Percentiles rank a stretch among this genome's conserved stretches.
phyloP scores from a whole-genome alignment of 2,329 filamentous ascomycete genomes.

The Fusarium begoniae region DNA sequence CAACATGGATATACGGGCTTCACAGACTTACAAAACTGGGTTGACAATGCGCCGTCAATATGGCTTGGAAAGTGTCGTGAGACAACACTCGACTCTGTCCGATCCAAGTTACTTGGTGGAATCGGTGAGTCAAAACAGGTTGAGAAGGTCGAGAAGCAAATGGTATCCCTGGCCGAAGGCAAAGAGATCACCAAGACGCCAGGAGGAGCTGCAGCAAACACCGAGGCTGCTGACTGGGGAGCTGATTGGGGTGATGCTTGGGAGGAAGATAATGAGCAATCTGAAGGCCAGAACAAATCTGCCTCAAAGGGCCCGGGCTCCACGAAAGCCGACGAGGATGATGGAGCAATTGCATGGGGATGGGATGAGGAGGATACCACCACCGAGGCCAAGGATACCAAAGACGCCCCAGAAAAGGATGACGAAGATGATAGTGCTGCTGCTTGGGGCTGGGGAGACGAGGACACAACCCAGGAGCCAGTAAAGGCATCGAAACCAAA shows the following conservation, averaged over 20 bases:
- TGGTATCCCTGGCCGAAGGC: conserved; percentile 74
- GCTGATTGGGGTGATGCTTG: conserved; percentile 83
- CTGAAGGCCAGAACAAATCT: conserved; percentile 36
- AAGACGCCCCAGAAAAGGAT: conserved; percentile 31
- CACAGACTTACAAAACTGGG: conserved; percentile 79
- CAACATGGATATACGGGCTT: conserved; percentile 69
- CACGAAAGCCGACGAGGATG: conserved; percentile 48
- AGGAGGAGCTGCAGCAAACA: conserved; percentile 57
- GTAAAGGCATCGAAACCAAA: conserved; percentile 20
- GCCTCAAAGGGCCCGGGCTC: conserved; percentile 29
- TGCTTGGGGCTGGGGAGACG: conserved; percentile 87
- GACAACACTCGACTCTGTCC: conserved; percentile 77
- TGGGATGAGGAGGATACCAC: conserved; percentile 74
- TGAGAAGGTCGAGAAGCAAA: conserved; percentile 85
- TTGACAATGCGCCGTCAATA: conserved; percentile 78
- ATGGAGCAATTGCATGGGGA: conserved; percentile 77
- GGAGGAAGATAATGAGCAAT: conserved; percentile 72
- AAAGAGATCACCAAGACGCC: conserved; percentile 67
- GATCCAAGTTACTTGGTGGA: conserved; percentile 72
- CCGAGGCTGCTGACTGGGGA: conserved; percentile 71
- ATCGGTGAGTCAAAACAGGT: conserved; percentile 75
- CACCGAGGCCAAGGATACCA: conserved; percentile 30
- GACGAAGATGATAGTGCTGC: conserved; percentile 65
- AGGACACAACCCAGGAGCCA: conserved; percentile 57
- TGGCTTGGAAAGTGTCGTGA: conserved; percentile 90